Conservation (phyloP, 306 rosid species). For the Rosa chinensis region DNA sequence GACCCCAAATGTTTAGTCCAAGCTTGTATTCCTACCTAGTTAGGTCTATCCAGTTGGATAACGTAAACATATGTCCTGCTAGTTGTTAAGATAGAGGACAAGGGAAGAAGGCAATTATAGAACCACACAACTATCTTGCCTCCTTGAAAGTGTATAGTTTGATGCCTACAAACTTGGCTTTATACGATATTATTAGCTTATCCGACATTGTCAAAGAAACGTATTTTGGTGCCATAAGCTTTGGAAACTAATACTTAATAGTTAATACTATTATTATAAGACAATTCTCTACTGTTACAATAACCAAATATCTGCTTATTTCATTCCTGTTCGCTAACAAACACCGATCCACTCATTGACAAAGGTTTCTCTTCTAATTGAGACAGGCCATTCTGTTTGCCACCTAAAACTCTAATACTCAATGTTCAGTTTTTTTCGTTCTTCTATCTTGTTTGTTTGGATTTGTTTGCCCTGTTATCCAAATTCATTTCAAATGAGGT, state of each 20-base stretch:
- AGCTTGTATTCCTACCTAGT: neutral
- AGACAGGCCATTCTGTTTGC: too few species aligned
- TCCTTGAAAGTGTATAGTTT: constrained; percentile 19
- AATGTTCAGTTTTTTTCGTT: too few species aligned
- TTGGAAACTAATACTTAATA: neutral
- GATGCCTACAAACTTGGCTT: constrained; percentile 9
- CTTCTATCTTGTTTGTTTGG: too few species aligned
- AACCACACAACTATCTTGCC: constrained; percentile 21
- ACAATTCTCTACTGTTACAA: neutral
- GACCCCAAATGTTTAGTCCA: neutral
- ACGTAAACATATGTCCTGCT: neutral
- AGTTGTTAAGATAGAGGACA: neutral
- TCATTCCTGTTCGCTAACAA: too few species aligned
- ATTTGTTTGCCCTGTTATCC: too few species aligned
- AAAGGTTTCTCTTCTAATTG: too few species aligned
- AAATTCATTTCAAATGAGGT: too few species aligned
- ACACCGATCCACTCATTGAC: too few species aligned
- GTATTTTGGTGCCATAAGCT: constrained; percentile 2
- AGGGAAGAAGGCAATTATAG: constrained; percentile 5
- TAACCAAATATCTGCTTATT: too few species aligned
- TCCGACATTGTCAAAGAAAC: constrained; percentile 23
- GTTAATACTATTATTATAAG: neutral
- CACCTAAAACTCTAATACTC: too few species aligned
- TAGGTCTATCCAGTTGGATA: neutral
- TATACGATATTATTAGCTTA: neutral